These are phyloP conservation scores for Globisporangium uncinulatum DNA, from an alignment of 352 stramenopile genomes.

Conservation along the genomic window DNA sequence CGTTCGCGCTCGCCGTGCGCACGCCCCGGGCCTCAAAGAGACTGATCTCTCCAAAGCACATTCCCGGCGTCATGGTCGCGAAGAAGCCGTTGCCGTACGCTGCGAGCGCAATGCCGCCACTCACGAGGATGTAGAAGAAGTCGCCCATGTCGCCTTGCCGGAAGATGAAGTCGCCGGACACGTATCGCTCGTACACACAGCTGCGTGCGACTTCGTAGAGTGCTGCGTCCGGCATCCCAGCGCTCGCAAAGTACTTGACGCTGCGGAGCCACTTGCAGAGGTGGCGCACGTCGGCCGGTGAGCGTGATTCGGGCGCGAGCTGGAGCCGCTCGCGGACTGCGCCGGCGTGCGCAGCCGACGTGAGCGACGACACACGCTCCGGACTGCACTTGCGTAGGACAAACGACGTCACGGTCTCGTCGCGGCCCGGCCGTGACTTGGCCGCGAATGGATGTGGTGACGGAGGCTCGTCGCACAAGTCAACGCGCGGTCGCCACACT, in stretches of 20 bases:
- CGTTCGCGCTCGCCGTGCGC: conserved; percentile 54
- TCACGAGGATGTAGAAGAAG: conserved; percentile 71
- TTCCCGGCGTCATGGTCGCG: conserved; percentile 50
- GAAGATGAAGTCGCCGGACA: conserved; percentile 57
- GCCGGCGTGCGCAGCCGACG: conserved; percentile 27
- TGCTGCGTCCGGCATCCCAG: conserved; percentile 37
- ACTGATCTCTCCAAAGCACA: conserved; percentile 72
- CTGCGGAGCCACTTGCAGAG: conserved; percentile 62
- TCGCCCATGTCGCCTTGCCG: conserved; percentile 63
- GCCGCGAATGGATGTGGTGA: background rate
- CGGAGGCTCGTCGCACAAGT: conserved; percentile 34
- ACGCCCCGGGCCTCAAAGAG: conserved; percentile 46
- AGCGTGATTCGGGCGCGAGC: conserved; percentile 25
- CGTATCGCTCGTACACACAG: conserved; percentile 33
- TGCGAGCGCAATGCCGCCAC: conserved; percentile 53
- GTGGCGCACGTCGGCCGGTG: conserved; percentile 36
- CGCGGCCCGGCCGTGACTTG: background rate
- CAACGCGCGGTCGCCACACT: conserved; percentile 38
- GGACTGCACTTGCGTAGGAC: conserved; percentile 33
- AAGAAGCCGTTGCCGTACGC: conserved; percentile 66
- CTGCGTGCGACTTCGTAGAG: conserved; percentile 51
- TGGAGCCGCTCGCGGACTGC: conserved; percentile 32
- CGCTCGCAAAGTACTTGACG: conserved; percentile 64
- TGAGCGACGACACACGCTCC: conserved; percentile 27
- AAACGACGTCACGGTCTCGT: conserved; percentile 18